These are phyloP conservation scores for Simmondsia chinensis DNA, from an alignment of 148 eudicot genomes.

Conservation along the genomic window DNA sequence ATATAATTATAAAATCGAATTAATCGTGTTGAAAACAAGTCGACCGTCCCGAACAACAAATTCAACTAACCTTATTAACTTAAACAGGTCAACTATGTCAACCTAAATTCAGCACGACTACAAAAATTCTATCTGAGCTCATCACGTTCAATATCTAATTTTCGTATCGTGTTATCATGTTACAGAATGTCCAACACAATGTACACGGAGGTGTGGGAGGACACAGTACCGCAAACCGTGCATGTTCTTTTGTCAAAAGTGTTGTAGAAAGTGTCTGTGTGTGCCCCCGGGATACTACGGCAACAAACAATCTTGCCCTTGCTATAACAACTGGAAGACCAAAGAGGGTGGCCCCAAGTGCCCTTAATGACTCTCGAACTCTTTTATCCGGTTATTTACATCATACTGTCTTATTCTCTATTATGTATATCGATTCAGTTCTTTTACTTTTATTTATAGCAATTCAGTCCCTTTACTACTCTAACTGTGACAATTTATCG, in stretches of 20 bases:
- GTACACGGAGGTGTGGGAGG: constrained; percentile 10
- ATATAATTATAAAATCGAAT: constrained; percentile 6
- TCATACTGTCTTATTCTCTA: no score
- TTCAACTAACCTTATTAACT: no score
- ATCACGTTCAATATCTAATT: no score
- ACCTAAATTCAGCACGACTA: neutral
- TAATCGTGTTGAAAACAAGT: no score
- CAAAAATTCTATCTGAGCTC: no score
- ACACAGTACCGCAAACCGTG: constrained; percentile 38
- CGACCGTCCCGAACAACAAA: neutral
- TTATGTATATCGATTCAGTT: no score
- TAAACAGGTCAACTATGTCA: neutral
- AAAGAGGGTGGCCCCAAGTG: constrained; percentile 49
- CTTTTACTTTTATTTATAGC: no score
- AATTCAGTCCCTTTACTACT: no score
- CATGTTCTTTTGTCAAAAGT: constrained; percentile 43
- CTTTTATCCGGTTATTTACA: no score
- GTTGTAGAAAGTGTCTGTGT: constrained; percentile 41
- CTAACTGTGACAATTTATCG: no score
- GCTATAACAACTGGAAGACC: constrained; percentile 69
- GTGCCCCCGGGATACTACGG: constrained; percentile 48
- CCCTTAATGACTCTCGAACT: constrained; percentile 19
- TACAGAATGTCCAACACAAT: constrained; percentile 13
- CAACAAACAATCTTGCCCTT: constrained; percentile 42
- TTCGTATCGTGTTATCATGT: no score